Evolutionary conservation across 306 rosid genomes (phyloP), one percentile per base, ranked within the genome.

Genomic region (Pyrus pyrifolia): DNA sequence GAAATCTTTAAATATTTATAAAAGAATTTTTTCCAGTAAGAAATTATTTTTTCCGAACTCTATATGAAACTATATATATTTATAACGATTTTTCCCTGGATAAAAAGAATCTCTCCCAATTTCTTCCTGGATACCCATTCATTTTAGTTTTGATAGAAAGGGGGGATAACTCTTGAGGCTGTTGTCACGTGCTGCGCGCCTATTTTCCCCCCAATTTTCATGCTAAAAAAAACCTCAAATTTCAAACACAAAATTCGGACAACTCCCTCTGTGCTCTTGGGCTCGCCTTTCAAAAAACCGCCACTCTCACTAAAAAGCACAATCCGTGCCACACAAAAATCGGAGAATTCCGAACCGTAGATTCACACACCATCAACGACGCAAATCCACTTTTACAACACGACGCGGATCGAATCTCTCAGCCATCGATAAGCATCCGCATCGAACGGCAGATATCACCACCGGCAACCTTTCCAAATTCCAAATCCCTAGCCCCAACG

Each of bases 361-460:
- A 77, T 67, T 17, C 1, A 40, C 0, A 45, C 42, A 22, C 15
- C 15, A 46, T 60, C 42, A 35, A 27, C 78, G 72, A 71, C 0
- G 12, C 7, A 55, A 3, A 58, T 33, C 8, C 9, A 38, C 4
- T 52, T 0, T 21, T 13, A 21, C 18, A 2, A 2, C 1, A 0
- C 21, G 53, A 68, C 83, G 66, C 81, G 70, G 81, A 83, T 76
- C 40, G 73, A 30, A 4, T 3, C 5, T 63, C 3, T 5, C 2
- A 63, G 23, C 80, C 72, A 38, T 82, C 80, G 73, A 78, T 78
- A 25, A 27, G 35, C 2, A 1, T 23, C 0, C 10, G 30, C n/a
- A 73, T 82, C 85, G 27, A 74, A 83, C 80, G 83, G 27, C 27
- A 71, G 17, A 7, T 12, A 44, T 45, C 25, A 18, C 13, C 68